Evolutionary conservation across 148 eudicot genomes (phyloP).

Genomic region (Cornus kousa): DNA sequence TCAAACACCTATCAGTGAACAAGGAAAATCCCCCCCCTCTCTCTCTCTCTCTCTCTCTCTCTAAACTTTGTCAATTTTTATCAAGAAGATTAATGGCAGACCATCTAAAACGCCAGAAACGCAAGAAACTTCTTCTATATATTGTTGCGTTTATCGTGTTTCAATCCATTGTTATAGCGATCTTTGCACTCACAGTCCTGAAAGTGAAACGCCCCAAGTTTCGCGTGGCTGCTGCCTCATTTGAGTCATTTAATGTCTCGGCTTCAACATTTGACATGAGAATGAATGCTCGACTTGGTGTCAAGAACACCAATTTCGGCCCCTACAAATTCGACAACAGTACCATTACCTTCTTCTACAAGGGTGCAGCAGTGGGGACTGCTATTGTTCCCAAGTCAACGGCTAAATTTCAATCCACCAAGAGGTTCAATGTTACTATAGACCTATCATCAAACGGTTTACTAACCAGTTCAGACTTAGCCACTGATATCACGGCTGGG

Average conservation of each 20-base stretch:
- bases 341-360: slow-evolving; percentile 9
- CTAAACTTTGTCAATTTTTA: no score
- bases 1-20: no score
- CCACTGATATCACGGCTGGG: slow-evolving; percentile 2
- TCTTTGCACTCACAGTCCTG: slow-evolving; percentile 15
- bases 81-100: no score
- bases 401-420: slow-evolving; percentile 6
- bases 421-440: slow-evolving; percentile 5
- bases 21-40: no score
- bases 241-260: background rate
- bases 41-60: no score
- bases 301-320: slow-evolving; percentile 19
- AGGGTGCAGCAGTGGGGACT: background rate
- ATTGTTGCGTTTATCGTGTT: background rate
- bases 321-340: slow-evolving; percentile 10
- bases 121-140: background rate
- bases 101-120: slow-evolving; percentile 10
- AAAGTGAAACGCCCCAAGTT: slow-evolving; percentile 18
- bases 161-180: slow-evolving; percentile 4
- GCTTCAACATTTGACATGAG: background rate
- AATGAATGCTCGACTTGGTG: slow-evolving; percentile 5
- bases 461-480: no score
- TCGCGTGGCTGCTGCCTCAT: slow-evolving; percentile 6
- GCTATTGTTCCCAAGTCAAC: background rate
- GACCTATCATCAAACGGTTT: background rate